Percentiles rank a stretch among this genome's conserved stretches.
Conservation (phyloP, 768 basidiomycete species). For the Naganishia onofrii region DNA sequence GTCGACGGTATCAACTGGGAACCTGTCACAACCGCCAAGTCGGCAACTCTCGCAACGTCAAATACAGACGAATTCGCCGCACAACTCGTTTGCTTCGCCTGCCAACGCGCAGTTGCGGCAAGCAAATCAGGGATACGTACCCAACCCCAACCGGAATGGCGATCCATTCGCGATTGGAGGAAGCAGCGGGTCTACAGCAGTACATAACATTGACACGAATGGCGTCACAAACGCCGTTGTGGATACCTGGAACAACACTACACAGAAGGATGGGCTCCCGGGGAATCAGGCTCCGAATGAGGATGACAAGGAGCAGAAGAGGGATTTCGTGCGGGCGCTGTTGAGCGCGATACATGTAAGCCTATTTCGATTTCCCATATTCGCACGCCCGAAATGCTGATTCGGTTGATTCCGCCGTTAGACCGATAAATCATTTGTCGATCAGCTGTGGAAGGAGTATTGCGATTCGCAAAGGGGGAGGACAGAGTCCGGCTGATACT, state of each 20-base stretch:
- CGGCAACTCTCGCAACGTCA: not conserved
- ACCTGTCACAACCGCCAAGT: not conserved
- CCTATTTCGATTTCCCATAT: not conserved
- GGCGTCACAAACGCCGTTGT: slow-evolving; percentile 6
- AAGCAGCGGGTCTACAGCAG: not conserved
- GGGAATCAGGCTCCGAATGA: not conserved
- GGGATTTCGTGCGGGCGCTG: slow-evolving; percentile 11
- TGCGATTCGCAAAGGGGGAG: not conserved
- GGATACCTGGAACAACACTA: not conserved
- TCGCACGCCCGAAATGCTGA: not conserved
- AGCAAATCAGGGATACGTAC: not conserved
- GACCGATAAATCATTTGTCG: slow-evolving; percentile 10
- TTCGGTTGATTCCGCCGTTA: not conserved
- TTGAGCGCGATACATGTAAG: slow-evolving; percentile 24
- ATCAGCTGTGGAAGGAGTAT: slow-evolving; percentile 17
- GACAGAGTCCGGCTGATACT: not conserved
- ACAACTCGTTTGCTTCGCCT: not conserved
- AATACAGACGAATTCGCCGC: not conserved
- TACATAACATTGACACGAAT: not conserved
- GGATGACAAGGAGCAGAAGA: slow-evolving; percentile 11
- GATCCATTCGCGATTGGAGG: not conserved
- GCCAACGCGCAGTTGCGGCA: not conserved
- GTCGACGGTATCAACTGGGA: not conserved
- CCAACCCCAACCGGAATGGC: not conserved
- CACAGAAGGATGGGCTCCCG: not conserved